These are phyloP conservation scores for Penicillium sp. DNA, from an alignment of 2,329 filamentous ascomycete genomes.

Conservation along the genomic window DNA sequence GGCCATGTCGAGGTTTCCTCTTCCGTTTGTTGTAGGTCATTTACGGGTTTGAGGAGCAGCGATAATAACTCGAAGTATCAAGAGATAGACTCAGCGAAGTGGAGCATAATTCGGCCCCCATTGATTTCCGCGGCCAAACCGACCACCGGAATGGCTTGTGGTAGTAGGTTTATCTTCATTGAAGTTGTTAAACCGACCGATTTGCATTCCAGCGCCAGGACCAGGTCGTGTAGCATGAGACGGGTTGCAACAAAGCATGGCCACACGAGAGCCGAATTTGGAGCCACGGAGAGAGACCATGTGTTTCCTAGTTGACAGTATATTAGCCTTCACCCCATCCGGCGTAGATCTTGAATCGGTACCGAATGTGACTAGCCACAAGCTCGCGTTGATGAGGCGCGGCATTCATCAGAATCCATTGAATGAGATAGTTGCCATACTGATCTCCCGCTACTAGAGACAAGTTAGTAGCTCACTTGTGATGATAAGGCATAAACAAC, in stretches of 20 bases:
- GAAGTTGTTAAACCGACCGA: conserved; percentile 59
- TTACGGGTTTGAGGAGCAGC: not conserved
- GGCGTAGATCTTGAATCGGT: conserved; percentile 10
- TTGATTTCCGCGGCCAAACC: conserved; percentile 38
- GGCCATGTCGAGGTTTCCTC: not conserved
- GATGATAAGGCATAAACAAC: conserved; percentile 25
- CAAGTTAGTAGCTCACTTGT: conserved; percentile 7
- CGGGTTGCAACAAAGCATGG: conserved; percentile 98
- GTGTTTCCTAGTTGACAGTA: conserved; percentile 64
- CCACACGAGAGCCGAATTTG: conserved; percentile 96
- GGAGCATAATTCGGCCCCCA: conserved; percentile 40
- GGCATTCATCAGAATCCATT: conserved; percentile 92
- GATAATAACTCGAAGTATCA: not conserved
- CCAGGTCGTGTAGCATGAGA: conserved; percentile 85
- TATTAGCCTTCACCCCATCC: conserved; percentile 3
- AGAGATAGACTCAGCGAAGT: conserved; percentile 32
- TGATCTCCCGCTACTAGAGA: conserved; percentile 81
- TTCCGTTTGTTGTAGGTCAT: not conserved
- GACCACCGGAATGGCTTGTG: conserved; percentile 41
- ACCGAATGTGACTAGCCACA: conserved; percentile 86
- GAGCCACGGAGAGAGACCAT: conserved; percentile 98
- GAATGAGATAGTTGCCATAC: conserved; percentile 97
- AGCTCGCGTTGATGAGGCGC: conserved; percentile 85
- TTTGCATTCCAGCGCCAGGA: conserved; percentile 69
- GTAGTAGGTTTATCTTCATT: conserved; percentile 39